Percentiles rank a stretch among this genome's conserved stretches.
Evolutionary conservation across 495 filamentous ascomycete genomes (phyloP).

Genomic region (Cercophora scortea): DNA sequence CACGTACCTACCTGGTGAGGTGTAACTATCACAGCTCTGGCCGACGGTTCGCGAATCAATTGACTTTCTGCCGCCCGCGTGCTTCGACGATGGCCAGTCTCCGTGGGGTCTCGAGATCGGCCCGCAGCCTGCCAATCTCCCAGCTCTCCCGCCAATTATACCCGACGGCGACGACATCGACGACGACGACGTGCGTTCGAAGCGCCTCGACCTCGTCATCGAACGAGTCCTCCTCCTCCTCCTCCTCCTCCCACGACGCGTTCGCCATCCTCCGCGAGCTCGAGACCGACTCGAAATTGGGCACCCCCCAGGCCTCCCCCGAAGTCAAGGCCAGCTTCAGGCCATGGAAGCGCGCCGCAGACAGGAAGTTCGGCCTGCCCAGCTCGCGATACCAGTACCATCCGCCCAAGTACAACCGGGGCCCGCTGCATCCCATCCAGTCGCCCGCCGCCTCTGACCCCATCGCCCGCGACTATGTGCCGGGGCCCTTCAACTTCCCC

Average conservation of each 20-base stretch:
- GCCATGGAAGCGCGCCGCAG: slow-evolving; percentile 35
- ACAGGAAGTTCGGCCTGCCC: slow-evolving; percentile 30
- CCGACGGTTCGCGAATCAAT: neutral
- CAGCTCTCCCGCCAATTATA: slow-evolving; percentile 16
- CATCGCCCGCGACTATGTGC: slow-evolving; percentile 78
- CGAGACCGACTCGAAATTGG: slow-evolving; percentile 30
- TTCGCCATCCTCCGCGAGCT: slow-evolving; percentile 33
- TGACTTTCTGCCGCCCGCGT: neutral
- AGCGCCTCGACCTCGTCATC: neutral
- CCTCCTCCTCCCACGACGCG: slow-evolving; percentile 14
- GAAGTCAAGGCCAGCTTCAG: slow-evolving; percentile 27
- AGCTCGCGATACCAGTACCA: slow-evolving; percentile 77
- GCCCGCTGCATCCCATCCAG: slow-evolving; percentile 86
- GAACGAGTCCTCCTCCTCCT: neutral
- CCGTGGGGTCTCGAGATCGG: slow-evolving; percentile 22
- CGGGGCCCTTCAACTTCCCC: slow-evolving; percentile 85
- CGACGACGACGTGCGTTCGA: neutral
- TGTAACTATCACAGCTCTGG: too few relatives aligned
- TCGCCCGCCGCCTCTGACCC: slow-evolving; percentile 77
- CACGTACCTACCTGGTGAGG: neutral
- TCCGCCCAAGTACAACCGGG: slow-evolving; percentile 86
- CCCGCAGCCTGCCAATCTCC: slow-evolving; percentile 18
- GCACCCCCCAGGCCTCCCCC: slow-evolving; percentile 19
- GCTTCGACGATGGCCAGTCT: slow-evolving; percentile 20
- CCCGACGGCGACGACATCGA: slow-evolving; percentile 10